A percentile compares a stretch with the other conserved stretches of the same genome.
phyloP scores from a whole-genome alignment of 2,329 filamentous ascomycete genomes.

The Microsporum audouinii region DNA sequence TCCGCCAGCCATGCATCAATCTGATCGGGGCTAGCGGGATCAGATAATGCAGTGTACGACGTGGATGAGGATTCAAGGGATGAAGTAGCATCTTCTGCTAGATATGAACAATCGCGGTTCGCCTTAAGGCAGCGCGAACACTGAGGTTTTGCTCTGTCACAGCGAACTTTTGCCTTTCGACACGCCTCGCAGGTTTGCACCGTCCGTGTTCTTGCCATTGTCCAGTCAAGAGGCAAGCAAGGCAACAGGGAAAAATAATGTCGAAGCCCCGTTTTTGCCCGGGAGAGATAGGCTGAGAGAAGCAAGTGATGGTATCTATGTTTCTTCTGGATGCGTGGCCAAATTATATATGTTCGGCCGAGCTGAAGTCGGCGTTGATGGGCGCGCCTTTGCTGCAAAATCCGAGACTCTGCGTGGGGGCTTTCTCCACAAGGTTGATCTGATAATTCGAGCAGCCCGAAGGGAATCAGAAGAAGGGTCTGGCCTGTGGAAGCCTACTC shows the following conservation, averaged over 20 bases:
- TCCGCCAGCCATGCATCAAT: background rate
- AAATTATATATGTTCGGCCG: background rate
- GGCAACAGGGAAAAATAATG: background rate
- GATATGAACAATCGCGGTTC: conserved; percentile 53
- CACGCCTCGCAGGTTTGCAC: background rate
- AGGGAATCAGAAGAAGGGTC: background rate
- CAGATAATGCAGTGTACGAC: conserved; percentile 1
- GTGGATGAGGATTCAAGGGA: background rate
- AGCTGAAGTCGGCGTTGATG: background rate
- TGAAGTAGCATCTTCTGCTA: background rate
- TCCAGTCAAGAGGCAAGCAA: background rate
- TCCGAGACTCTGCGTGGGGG: background rate
- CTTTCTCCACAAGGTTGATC: background rate
- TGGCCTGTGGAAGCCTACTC: background rate
- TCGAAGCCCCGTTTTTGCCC: background rate
- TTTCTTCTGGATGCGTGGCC: background rate
- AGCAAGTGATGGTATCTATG: background rate
- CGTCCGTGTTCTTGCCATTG: background rate
- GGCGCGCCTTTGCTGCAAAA: background rate
- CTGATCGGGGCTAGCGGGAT: background rate
- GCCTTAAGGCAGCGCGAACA: conserved; percentile 81
- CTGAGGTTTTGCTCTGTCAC: conserved; percentile 59
- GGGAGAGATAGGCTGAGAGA: background rate
- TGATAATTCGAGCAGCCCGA: background rate
- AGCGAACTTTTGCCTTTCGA: conserved; percentile 27